Evolutionary conservation across 169 alveolate genomes (phyloP), one percentile per base, ranked within the genome.

Genomic region (Amoebophrya sp.): DNA sequence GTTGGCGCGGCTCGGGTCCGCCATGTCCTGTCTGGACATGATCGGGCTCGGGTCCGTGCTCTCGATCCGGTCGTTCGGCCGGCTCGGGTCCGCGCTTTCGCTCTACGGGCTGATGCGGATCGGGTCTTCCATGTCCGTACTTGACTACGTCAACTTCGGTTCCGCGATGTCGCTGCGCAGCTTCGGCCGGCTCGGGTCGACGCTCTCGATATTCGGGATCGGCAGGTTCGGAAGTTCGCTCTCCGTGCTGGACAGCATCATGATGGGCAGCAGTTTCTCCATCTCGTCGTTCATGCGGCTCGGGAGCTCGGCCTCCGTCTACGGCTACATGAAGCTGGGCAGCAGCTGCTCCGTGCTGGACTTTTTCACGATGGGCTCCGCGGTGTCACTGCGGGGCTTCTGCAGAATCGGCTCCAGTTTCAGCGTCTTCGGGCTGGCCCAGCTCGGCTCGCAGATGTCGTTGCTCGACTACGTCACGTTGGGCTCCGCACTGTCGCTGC

Each of bases 271-370:
- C 31, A 26, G 40, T 2, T 38, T 67, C 5, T 67, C 88, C 29
- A 29, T 67, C 26, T 38, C 40, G 18, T 5, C 5, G 40, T 67
- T 67, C 31, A 41, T 40, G n/a, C 42, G 40, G 90, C 87, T 58
- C 26, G 31, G 39, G 42, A 89, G 88, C 26, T 13, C 87, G 18
- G 78, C 78, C 39, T 58, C 78, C 34, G 78, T 58, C 78, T 58
- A 58, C 78, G 78, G 78, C 50, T 88, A 40, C 39, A 40, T 42
- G 48, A 88, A 88, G 67, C 34, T 88, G 23, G 90, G 90, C 29
- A n/a, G 45, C 69, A 18, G 40, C 26, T 88, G 90, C 90, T 23
- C 38, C 7, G 78, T 58, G 39, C 23, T 58, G 39, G 78, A 58
- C 78, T 58, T 58, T n/a, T 58, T 58, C 4, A 38, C 67, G 34